Evolutionary conservation across 352 stramenopile species (phyloP).

Genomic region (Salisapilia sapeloensis): DNA sequence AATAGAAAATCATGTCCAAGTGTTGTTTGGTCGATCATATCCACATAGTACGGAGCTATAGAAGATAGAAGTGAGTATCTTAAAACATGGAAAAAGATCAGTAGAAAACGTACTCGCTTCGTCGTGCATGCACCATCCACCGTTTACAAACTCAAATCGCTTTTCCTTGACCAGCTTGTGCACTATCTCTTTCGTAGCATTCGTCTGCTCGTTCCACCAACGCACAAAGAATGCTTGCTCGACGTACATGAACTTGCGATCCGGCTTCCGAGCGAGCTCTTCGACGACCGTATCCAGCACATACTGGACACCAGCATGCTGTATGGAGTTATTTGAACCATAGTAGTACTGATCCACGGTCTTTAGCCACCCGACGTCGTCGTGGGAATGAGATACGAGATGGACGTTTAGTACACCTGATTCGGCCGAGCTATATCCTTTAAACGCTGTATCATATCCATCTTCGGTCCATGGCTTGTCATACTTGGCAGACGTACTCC

Average conservation of each 20-base stretch:
- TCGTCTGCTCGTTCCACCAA: constrained; percentile 89
- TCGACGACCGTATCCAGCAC: constrained; percentile 90
- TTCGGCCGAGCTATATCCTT: too few species aligned
- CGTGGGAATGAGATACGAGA: constrained; percentile 93
- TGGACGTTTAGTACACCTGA: constrained; percentile 97
- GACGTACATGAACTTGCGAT: constrained; percentile 91
- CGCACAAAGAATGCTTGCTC: constrained; percentile 90
- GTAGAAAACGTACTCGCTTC: too few species aligned
- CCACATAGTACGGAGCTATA: constrained; percentile 91
- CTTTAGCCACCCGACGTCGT: constrained; percentile 91
- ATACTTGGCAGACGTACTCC: too few species aligned
- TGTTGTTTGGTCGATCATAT: constrained; percentile 97
- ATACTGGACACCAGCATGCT: too few species aligned
- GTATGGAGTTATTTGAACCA: constrained; percentile 18
- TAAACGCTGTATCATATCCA: too few species aligned
- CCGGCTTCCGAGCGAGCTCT: constrained; percentile 74
- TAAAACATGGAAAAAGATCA: too few species aligned
- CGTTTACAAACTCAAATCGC: constrained; percentile 90
- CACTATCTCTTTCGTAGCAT: constrained; percentile 49
- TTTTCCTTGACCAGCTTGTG: constrained; percentile 81
- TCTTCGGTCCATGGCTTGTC: too few species aligned
- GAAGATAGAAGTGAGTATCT: too few species aligned
- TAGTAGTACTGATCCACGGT: constrained; percentile 97
- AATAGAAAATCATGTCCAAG: constrained; percentile 91
- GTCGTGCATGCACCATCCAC: constrained; percentile 98